Base-by-base conservation (phyloP, 208 protist species). In the Vickermania spadyakhi region DNA sequence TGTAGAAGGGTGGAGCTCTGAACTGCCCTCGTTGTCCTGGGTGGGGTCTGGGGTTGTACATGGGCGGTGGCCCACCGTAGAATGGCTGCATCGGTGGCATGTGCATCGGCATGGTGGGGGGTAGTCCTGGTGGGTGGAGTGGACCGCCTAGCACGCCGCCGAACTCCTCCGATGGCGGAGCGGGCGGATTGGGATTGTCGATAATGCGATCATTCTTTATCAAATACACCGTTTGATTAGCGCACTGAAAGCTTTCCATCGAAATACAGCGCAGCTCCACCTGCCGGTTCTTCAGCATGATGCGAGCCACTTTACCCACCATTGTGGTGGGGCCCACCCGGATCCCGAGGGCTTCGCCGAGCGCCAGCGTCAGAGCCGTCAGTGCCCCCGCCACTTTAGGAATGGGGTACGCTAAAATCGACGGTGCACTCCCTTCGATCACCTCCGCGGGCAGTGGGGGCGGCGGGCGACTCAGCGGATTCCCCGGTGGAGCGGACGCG, bases 121-220 rank as follows among this genome's bases (percentile, higher is more conserved):
- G n/a, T n/a, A n/a, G n/a, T n/a, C n/a, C 41, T 49, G 13, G 41
- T 18, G 41, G 18, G 27, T 23, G 53, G 3, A 23, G 21, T 11
- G 30, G 45, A 31, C 58, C 62, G 3, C 60, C 62, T 54, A 26
- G 62, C 14, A 22, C n/a, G 18, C 31, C 51, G 21, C 27, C 11
- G 49, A 41, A 51, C n/a, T n/a, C n/a, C n/a, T n/a, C n/a, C n/a
- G n/a, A n/a, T 21, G 50, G 23, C 31, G 49, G 57, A 41, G 55
- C 59, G 26, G 51, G 13, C 56, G 62, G n/a, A 21, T 58, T 23
- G n/a, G 77, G 77, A 67, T 89, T 77, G 62, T 92, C 86, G 49
- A 94, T 76, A 56, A 96, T 89, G 50, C 86, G 81, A 63, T 96
- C 85, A 64, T 96, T 96, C 60, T 84, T 86, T 58, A 94, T 84